These are phyloP conservation scores for Trifolium subterraneum DNA, from an alignment of 306 rosid genomes.

Conservation along the genomic window DNA sequence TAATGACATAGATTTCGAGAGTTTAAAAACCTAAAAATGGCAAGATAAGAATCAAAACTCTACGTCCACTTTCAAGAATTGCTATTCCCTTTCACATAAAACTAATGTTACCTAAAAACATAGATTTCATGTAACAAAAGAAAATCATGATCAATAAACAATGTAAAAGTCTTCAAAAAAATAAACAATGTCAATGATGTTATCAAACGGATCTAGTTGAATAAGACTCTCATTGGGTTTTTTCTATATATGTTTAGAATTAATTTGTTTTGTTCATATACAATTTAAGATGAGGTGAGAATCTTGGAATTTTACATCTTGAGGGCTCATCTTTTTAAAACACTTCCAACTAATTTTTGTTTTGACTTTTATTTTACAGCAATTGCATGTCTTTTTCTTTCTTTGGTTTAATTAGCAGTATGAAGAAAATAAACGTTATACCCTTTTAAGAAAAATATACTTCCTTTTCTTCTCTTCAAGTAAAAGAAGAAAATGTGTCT, in stretches of 20 bases:
- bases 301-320: constrained; percentile 8
- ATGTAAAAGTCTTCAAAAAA: too few relatives aligned
- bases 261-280: background rate
- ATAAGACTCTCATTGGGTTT: background rate
- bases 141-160: constrained; percentile 12
- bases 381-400: background rate
- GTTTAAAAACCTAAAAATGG: constrained; percentile 9
- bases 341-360: background rate
- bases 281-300: constrained; percentile 12
- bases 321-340: background rate
- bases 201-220: background rate
- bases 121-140: background rate
- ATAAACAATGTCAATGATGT: constrained; percentile 19
- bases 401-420: background rate
- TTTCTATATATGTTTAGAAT: background rate
- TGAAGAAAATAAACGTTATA: constrained; percentile 23
- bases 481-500: background rate
- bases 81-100: constrained; percentile 4
- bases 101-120: background rate
- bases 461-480: background rate
- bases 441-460: constrained; percentile 18
- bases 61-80: constrained; percentile 15
- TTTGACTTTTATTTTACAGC: constrained; percentile 21
- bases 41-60: constrained; percentile 29
- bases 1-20: too few relatives aligned